A percentile compares a stretch with the other conserved stretches of the same genome.
These are phyloP conservation scores for Magnusiomyces fungicola DNA, from an alignment of 1,139 yeast genomes.

Conservation along the genomic window DNA sequence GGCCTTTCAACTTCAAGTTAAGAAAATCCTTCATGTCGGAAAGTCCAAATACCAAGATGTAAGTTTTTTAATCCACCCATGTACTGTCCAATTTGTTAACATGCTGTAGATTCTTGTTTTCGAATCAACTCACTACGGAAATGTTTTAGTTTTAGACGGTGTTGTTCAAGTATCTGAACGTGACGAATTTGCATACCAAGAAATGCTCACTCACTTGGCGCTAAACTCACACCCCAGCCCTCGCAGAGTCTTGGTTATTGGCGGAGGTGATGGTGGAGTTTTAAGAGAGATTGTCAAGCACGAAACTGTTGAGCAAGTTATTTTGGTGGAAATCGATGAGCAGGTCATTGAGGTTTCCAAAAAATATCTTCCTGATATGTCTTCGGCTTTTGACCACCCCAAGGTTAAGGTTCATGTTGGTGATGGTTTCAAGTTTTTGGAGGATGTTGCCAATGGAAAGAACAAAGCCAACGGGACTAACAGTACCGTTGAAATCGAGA, in stretches of 20 bases:
- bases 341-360: constrained; percentile 71
- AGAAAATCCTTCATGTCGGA: constrained; percentile 65
- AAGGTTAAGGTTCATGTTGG: constrained; percentile 67
- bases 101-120: constrained; percentile 48
- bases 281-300: constrained; percentile 81
- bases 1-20: constrained; percentile 79
- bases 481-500: no score
- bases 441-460: constrained; percentile 33
- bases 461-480: no score
- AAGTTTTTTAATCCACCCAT: no score
- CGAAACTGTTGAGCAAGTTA: constrained; percentile 54
- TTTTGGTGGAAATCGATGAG: constrained; percentile 87
- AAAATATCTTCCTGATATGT: constrained; percentile 74
- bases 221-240: constrained; percentile 70
- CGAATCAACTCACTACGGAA: constrained; percentile 68
- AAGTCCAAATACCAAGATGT: constrained; percentile 75
- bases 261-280: constrained; percentile 95
- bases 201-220: constrained; percentile 77
- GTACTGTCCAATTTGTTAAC: constrained; percentile 2
- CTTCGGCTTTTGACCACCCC: constrained; percentile 62
- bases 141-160: constrained; percentile 79
- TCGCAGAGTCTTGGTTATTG: constrained; percentile 70
- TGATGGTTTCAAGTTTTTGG: constrained; percentile 82
- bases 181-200: constrained; percentile 86
- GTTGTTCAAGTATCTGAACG: constrained; percentile 84